These are phyloP conservation scores for Saccharomyces hybrid DNA, from an alignment of 1,139 yeast genomes.

Conservation along the genomic window DNA sequence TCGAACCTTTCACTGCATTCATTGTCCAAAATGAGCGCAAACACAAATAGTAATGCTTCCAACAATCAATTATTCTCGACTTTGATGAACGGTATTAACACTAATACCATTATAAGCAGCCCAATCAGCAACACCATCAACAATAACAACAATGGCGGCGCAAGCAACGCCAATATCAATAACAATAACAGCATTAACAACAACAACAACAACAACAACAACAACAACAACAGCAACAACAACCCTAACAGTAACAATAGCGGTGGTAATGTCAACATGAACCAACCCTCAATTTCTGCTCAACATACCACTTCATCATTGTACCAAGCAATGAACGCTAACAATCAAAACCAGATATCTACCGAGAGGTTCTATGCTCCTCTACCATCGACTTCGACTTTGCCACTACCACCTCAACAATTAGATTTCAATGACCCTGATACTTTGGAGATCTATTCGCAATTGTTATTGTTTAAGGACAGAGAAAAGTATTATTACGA, in stretches of 20 bases:
- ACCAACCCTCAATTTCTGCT: conserved; percentile 16
- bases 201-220: no score
- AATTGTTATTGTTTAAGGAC: conserved; percentile 74
- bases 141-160: not conserved
- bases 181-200: no score
- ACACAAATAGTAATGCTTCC: conserved; percentile 6
- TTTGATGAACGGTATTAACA: conserved; percentile 12
- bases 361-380: conserved; percentile 57
- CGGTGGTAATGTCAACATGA: conserved; percentile 3
- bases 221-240: no score
- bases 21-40: conserved; percentile 44
- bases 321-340: conserved; percentile 5
- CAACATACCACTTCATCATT: conserved; percentile 19
- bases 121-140: not conserved
- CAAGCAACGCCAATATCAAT: no score
- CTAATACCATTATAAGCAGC: conserved; percentile 1
- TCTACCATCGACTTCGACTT: conserved; percentile 41
- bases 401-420: conserved; percentile 49
- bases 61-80: conserved; percentile 13
- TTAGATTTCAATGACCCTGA: conserved; percentile 88
- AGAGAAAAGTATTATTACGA: conserved; percentile 52
- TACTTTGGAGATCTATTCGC: conserved; percentile 77
- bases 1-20: conserved; percentile 69
- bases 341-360: conserved; percentile 19
- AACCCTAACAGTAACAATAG: conserved; percentile 14